Conservation (phyloP, 805 yeast species). For the Ogataea degrootiae region DNA sequence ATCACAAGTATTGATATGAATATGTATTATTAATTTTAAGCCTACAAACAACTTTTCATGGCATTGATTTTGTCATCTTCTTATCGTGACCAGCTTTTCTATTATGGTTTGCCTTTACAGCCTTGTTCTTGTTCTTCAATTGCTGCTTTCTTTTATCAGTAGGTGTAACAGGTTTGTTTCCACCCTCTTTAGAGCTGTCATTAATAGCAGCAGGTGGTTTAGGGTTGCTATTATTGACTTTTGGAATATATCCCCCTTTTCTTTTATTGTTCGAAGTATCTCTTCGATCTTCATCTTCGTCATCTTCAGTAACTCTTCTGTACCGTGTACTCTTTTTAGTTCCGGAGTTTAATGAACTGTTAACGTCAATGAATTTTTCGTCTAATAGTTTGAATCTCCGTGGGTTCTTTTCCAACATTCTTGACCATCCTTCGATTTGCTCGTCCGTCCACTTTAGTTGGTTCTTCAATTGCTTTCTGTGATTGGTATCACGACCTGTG, state of each 20-base stretch:
- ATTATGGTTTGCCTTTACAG: slow-evolving; percentile 58
- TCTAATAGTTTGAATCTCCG: slow-evolving; percentile 57
- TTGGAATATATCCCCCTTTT: background rate
- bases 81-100: slow-evolving; percentile 59
- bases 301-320: slow-evolving; percentile 9
- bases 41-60: no score
- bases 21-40: background rate
- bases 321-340: slow-evolving; percentile 19
- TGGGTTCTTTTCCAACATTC: slow-evolving; percentile 66
- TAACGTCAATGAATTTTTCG: slow-evolving; percentile 48
- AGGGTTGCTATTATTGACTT: background rate
- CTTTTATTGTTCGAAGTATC: slow-evolving; percentile 9
- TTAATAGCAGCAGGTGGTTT: background rate
- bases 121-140: slow-evolving; percentile 51
- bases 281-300: slow-evolving; percentile 5
- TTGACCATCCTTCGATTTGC: slow-evolving; percentile 91
- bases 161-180: slow-evolving; percentile 1
- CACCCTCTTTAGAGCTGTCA: background rate
- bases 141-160: slow-evolving; percentile 33
- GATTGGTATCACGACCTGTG: slow-evolving; percentile 39
- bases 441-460: slow-evolving; percentile 76
- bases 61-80: slow-evolving; percentile 34
- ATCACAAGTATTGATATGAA: background rate
- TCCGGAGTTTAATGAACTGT: slow-evolving; percentile 26
- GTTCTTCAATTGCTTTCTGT: slow-evolving; percentile 46